phyloP scores from a whole-genome alignment of 2,329 filamentous ascomycete species.

The Penicillium frequentans region DNA sequence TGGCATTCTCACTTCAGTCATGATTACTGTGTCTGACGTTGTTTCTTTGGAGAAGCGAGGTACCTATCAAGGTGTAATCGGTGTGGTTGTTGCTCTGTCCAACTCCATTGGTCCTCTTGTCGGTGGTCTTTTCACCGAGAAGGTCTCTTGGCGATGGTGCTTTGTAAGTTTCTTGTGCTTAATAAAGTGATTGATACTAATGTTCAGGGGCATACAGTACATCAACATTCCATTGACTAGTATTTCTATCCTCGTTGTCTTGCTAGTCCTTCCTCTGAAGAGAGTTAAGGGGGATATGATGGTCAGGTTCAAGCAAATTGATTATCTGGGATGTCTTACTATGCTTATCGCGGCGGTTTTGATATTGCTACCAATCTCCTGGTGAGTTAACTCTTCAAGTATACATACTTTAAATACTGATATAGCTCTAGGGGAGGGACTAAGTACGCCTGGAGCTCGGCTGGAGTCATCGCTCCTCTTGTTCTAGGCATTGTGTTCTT shows the following conservation, averaged over 20 bases:
- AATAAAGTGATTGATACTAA: not conserved
- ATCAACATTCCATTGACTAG: constrained; percentile 5
- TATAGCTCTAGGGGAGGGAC: constrained; percentile 58
- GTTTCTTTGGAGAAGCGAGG: constrained; percentile 59
- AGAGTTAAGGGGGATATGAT: not conserved
- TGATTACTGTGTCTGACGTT: constrained; percentile 62
- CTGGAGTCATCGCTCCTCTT: constrained; percentile 61
- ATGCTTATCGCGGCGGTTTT: constrained; percentile 1
- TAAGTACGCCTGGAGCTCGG: constrained; percentile 51
- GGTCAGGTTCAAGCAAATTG: constrained; percentile 3
- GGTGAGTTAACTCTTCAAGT: constrained; percentile 23
- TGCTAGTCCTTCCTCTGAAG: constrained; percentile 2
- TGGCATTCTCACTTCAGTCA: constrained; percentile 57
- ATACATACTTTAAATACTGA: constrained; percentile 44
- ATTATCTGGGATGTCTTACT: constrained; percentile 1
- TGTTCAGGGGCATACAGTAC: not conserved
- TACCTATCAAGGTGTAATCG: constrained; percentile 51
- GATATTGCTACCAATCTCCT: constrained; percentile 48
- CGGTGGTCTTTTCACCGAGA: constrained; percentile 40
- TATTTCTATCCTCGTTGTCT: constrained; percentile 1
- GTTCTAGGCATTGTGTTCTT: constrained; percentile 47
- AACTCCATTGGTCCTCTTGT: constrained; percentile 48
- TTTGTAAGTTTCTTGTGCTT: not conserved
- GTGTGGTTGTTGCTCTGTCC: constrained; percentile 43
- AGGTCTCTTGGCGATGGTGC: constrained; percentile 52